Conservation (phyloP, 176 grass and related monocot genomes). For the Oryza coarctata region DNA sequence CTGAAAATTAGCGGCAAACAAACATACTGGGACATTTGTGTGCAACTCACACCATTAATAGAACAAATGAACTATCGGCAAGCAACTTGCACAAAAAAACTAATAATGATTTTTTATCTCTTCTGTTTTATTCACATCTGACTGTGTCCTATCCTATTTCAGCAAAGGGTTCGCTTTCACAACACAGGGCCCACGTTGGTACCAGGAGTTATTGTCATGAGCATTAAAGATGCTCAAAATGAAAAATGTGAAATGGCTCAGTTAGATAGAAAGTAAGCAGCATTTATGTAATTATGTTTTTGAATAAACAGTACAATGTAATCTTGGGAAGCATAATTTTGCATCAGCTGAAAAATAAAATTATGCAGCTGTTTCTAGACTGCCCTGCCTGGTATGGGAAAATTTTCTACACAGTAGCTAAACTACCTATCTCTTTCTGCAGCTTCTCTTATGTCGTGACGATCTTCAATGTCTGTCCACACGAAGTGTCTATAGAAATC, state of each 20-base stretch:
- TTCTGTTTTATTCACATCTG: background rate
- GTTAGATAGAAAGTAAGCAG: conserved; percentile 63
- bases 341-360: background rate
- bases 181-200: conserved; percentile 70
- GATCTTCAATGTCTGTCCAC: conserved; percentile 66
- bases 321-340: background rate
- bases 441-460: conserved; percentile 68
- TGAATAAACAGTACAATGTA: background rate
- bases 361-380: background rate
- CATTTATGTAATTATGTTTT: background rate
- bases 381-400: background rate
- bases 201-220: conserved; percentile 73
- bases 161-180: conserved; percentile 81
- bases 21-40: background rate
- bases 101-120: background rate
- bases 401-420: background rate
- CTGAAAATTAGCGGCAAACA: conserved; percentile 6
- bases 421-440: conserved; percentile 17
- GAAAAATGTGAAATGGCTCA: conserved; percentile 48
- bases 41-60: background rate
- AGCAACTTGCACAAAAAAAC: background rate
- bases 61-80: background rate
- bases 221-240: conserved; percentile 73
- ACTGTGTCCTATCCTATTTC: conserved; percentile 34
- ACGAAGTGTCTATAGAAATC: conserved; percentile 55